Evolutionary conservation across 2,329 filamentous ascomycete genomes (phyloP).

Genomic region (Arachnomyces sp.): DNA sequence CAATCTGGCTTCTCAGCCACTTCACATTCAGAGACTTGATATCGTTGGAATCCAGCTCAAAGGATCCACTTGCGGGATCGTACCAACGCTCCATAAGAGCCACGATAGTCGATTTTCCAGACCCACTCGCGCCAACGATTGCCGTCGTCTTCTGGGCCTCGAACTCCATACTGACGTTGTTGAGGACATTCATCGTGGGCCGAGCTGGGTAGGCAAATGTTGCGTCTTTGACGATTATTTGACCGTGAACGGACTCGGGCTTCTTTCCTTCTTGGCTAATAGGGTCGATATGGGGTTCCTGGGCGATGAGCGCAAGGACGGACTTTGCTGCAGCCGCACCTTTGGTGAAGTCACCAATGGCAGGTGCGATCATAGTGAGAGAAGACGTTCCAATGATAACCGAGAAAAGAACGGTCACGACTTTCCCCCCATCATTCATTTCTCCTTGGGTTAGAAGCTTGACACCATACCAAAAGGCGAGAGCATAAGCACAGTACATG

Average conservation of each 20-base stretch:
- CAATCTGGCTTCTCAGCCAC: slow-evolving; percentile 34
- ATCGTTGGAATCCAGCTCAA: slow-evolving; percentile 44
- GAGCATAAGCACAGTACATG: slow-evolving; percentile 26
- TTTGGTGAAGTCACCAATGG: slow-evolving; percentile 35
- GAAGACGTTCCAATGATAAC: slow-evolving; percentile 32
- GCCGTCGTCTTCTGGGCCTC: slow-evolving; percentile 47
- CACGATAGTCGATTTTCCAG: slow-evolving; percentile 52
- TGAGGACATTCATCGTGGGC: slow-evolving; percentile 35
- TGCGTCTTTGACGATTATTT: slow-evolving; percentile 37
- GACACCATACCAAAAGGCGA: slow-evolving; percentile 29
- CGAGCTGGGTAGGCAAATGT: slow-evolving; percentile 42
- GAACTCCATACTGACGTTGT: slow-evolving; percentile 37
- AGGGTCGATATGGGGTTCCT: slow-evolving; percentile 32
- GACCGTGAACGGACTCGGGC: slow-evolving; percentile 20
- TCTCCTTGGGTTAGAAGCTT: slow-evolving; percentile 19
- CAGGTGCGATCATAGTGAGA: slow-evolving; percentile 32
- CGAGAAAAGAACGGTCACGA: slow-evolving; percentile 24
- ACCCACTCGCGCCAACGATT: slow-evolving; percentile 52
- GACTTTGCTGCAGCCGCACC: slow-evolving; percentile 33
- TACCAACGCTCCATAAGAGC: slow-evolving; percentile 52
- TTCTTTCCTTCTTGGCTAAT: slow-evolving; percentile 18
- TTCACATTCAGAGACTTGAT: slow-evolving; percentile 43
- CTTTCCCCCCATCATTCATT: slow-evolving; percentile 17
- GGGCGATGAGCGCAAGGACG: slow-evolving; percentile 36
- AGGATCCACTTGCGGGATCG: slow-evolving; percentile 44